Conservation (phyloP, 2,329 filamentous ascomycete genomes). For the Xylaria sp. region DNA sequence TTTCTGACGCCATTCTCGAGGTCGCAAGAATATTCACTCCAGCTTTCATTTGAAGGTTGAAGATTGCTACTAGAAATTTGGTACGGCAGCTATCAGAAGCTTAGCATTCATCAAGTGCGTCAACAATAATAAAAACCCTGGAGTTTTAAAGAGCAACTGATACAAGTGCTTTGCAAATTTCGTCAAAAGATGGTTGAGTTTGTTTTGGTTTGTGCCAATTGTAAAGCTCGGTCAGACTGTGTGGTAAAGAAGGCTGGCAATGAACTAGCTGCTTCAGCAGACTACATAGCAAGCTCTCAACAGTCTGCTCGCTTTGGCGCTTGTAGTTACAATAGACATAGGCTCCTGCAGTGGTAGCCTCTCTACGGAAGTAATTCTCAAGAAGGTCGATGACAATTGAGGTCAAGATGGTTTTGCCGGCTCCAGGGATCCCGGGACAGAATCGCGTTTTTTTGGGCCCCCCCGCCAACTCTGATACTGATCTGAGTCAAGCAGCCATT, state of each 20-base stretch:
- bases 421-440: constrained; percentile 54
- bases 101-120: constrained; percentile 21
- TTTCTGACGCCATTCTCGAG: constrained; percentile 1
- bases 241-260: constrained; percentile 33
- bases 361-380: constrained; percentile 22
- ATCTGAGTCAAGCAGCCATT: constrained; percentile 27
- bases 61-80: constrained; percentile 1
- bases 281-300: constrained; percentile 40
- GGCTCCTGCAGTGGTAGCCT: constrained; percentile 40
- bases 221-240: constrained; percentile 39
- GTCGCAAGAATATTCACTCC: constrained; percentile 15
- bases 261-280: constrained; percentile 48
- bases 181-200: not conserved
- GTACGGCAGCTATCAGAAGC: not conserved
- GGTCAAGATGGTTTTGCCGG: constrained; percentile 54
- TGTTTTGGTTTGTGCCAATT: not conserved
- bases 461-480: constrained; percentile 21
- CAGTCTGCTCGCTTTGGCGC: constrained; percentile 45
- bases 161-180: not conserved
- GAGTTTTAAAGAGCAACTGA: not conserved
- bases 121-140: constrained; percentile 8
- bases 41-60: not conserved
- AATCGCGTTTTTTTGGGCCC: constrained; percentile 45
- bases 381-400: constrained; percentile 51
- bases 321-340: constrained; percentile 55